A percentile compares a stretch with the other conserved stretches of the same genome.
Evolutionary conservation across 2,329 filamentous ascomycete species (phyloP).

Genomic region (Fusarium falciforme): DNA sequence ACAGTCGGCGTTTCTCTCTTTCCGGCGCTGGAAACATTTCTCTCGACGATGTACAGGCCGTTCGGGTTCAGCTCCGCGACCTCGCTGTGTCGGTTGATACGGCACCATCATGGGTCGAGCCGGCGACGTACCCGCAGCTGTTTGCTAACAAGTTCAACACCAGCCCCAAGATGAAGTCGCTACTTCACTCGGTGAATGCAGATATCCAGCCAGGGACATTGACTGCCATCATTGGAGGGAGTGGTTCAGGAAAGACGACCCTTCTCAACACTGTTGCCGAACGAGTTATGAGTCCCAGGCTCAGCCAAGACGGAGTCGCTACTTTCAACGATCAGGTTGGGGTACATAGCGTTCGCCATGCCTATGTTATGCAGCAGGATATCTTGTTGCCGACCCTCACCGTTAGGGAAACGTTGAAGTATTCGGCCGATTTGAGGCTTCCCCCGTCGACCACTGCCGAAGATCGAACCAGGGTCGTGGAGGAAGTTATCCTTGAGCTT

Average conservation of each 20-base stretch:
- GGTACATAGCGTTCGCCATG: conserved; percentile 66
- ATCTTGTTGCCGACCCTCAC: conserved; percentile 79
- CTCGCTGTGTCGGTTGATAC: conserved; percentile 69
- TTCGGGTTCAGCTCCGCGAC: conserved; percentile 64
- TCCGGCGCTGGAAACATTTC: conserved; percentile 53
- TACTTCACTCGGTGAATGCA: conserved; percentile 73
- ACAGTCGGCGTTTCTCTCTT: conserved; percentile 42
- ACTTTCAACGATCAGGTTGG: conserved; percentile 71
- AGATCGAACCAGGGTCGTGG: conserved; percentile 73
- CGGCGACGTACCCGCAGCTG: conserved; percentile 58
- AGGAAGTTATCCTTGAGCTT: conserved; percentile 81
- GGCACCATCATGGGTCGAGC: conserved; percentile 64
- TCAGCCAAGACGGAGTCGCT: conserved; percentile 64
- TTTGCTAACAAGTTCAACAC: conserved; percentile 53
- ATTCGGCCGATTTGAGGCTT: conserved; percentile 78
- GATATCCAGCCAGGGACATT: conserved; percentile 73
- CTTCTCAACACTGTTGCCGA: conserved; percentile 78
- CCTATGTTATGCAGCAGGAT: conserved; percentile 83
- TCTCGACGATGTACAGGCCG: conserved; percentile 65
- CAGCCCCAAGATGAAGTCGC: conserved; percentile 56
- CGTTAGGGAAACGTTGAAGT: conserved; percentile 79
- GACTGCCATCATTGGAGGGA: conserved; percentile 81
- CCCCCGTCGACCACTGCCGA: conserved; percentile 69
- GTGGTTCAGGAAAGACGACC: conserved; percentile 79
- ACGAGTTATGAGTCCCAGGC: conserved; percentile 68